Evolutionary conservation across 495 filamentous ascomycete genomes (phyloP), one percentile per base, ranked within the genome.

Genomic region (Chaetomium tenue): DNA sequence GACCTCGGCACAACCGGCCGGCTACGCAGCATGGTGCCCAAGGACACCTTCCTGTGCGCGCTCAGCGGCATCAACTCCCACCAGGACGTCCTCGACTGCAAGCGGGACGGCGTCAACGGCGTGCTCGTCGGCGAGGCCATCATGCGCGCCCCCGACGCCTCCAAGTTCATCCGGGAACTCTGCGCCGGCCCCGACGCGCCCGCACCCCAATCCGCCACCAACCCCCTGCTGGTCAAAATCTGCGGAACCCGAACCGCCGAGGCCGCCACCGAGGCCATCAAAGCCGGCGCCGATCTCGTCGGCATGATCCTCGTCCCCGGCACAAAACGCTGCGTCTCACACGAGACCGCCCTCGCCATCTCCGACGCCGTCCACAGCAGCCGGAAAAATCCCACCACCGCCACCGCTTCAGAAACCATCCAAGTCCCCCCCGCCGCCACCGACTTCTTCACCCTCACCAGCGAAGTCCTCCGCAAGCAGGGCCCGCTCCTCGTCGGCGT

Each of bases 91-190:
- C 83, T 91, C 61, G 86, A 89, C 42, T 97, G 96, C 73, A 87
- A 89, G 69, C 88, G 86, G 52, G 92, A 96, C 63, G 91, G 91
- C 11, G 91, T 99, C 48, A 90, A 91, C 62, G 94, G 93, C 55
- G 88, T 99, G 30, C 83, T 99, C 6, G 93, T 99, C 12, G 94
- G 94, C 6, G 94, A 99, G 72, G 90, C 94, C 54, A 84, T 99
- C 67, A 98, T 99, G 94, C 86, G 91, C 44, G 94, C 94, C 5
- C 83, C 93, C 60, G 88, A 92, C 50, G 85, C 89, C 5, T 79
- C 82, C 12, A 65, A 74, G 53, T 99, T 98, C 74, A 92, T 97
- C 73, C 78, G 83, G 12, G 79, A 91, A 57, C 86, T 99, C 33
- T 88, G 97, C 61, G 87, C 89, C 22, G 85, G 87, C 15, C 65